Conservation (phyloP, 2,329 filamentous ascomycete species). For the Fusarium penzigii region DNA sequence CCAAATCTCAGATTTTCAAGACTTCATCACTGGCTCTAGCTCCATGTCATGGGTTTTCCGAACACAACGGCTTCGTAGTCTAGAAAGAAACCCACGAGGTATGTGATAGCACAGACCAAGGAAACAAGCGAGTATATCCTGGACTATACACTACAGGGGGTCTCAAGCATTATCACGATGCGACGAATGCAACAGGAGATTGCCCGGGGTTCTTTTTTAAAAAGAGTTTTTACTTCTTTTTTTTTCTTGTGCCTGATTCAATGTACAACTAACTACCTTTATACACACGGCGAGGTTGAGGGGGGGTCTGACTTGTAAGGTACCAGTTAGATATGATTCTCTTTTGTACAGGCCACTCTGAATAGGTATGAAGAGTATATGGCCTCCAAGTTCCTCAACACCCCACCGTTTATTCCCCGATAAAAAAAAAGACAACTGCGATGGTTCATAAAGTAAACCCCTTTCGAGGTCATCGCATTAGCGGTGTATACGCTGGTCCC, state of each 20-base stretch:
- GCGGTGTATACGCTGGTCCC: constrained; percentile 9
- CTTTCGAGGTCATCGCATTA: constrained; percentile 5
- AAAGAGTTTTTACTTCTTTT: constrained; percentile 39
- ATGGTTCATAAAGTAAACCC: constrained; percentile 3
- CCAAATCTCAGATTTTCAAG: not conserved
- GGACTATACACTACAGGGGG: not conserved
- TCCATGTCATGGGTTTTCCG: too few species aligned
- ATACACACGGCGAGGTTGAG: constrained; percentile 34
- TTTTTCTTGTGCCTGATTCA: constrained; percentile 35
- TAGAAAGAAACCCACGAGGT: too few species aligned
- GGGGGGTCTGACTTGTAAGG: constrained; percentile 15
- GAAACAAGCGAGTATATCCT: too few species aligned
- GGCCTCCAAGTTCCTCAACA: constrained; percentile 17
- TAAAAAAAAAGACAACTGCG: constrained; percentile 11
- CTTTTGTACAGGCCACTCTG: not conserved
- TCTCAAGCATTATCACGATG: not conserved
- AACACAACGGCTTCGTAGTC: too few species aligned
- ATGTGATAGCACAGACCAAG: too few species aligned
- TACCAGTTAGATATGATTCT: constrained; percentile 17
- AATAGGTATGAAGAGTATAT: not conserved
- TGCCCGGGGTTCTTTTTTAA: constrained; percentile 1
- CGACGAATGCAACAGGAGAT: constrained; percentile 11
- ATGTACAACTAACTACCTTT: constrained; percentile 35
- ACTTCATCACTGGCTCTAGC: not conserved
- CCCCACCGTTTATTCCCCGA: constrained; percentile 4